phyloP scores from a whole-genome alignment of 1,284 basidiomycete species.

The Phellopilus nigrolimitatus region DNA sequence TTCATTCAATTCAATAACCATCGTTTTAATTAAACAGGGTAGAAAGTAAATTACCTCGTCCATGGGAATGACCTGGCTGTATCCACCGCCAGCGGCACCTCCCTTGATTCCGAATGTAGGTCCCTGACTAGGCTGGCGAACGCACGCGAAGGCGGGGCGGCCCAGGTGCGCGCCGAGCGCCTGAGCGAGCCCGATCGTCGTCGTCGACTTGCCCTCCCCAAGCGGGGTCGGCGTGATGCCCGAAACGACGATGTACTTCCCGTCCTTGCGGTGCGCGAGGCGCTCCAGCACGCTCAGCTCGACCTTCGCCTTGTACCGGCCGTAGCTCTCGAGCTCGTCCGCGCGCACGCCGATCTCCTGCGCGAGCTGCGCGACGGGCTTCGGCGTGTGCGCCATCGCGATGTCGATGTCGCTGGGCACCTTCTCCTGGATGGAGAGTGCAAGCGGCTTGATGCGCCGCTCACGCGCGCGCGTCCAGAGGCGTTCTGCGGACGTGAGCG shows the following conservation, averaged over 20 bases:
- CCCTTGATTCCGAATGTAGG: slow-evolving; percentile 99
- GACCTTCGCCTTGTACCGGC: slow-evolving; percentile 97
- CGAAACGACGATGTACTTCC: slow-evolving; percentile 96
- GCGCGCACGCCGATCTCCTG: slow-evolving; percentile 84
- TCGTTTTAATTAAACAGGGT: not conserved
- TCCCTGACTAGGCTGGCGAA: slow-evolving; percentile 98
- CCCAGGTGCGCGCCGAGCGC: slow-evolving; percentile 93
- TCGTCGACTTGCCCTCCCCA: slow-evolving; percentile 98
- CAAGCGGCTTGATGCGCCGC: slow-evolving; percentile 74
- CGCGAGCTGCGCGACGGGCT: slow-evolving; percentile 81
- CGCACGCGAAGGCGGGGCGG: slow-evolving; percentile 93
- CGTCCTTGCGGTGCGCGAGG: slow-evolving; percentile 82
- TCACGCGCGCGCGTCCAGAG: slow-evolving; percentile 65
- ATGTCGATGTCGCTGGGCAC: slow-evolving; percentile 98
- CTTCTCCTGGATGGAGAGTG: slow-evolving; percentile 73
- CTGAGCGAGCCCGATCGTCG: slow-evolving; percentile 96
- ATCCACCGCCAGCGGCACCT: slow-evolving; percentile 97
- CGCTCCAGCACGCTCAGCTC: slow-evolving; percentile 87
- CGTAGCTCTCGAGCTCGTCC: slow-evolving; percentile 92
- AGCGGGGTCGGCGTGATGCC: slow-evolving; percentile 98
- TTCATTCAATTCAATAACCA: slow-evolving; percentile 18
- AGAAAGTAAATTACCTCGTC: slow-evolving; percentile 69
- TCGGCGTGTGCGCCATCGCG: slow-evolving; percentile 92
- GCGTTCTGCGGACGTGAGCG: slow-evolving; percentile 80
- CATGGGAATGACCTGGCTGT: slow-evolving; percentile 99